phyloP scores from a whole-genome alignment of 2,329 filamentous ascomycete genomes.

The Xylaria sp. region DNA sequence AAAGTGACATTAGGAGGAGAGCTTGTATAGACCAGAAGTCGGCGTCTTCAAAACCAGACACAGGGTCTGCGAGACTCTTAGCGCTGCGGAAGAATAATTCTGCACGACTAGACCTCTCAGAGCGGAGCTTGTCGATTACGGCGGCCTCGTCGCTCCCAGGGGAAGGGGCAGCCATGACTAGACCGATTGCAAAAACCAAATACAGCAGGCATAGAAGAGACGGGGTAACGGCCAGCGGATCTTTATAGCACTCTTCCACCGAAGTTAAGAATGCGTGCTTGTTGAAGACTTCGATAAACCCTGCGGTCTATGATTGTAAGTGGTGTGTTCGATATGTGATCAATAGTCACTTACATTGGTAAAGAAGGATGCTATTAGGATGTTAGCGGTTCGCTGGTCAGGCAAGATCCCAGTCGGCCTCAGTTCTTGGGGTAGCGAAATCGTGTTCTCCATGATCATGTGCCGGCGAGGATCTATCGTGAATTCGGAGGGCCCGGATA shows the following conservation, averaged over 20 bases:
- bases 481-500: conserved; percentile 65
- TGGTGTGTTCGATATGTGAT: not conserved
- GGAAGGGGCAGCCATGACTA: conserved; percentile 65
- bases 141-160: conserved; percentile 59
- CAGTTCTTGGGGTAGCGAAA: conserved; percentile 57
- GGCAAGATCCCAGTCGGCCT: conserved; percentile 64
- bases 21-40: conserved; percentile 74
- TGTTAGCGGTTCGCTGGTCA: conserved; percentile 62
- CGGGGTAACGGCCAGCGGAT: conserved; percentile 60
- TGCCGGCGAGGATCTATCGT: conserved; percentile 66
- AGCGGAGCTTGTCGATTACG: conserved; percentile 62
- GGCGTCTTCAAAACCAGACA: conserved; percentile 66
- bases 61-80: conserved; percentile 59
- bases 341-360: conserved; percentile 58
- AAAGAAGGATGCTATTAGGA: conserved; percentile 69
- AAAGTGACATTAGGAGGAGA: conserved; percentile 70
- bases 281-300: conserved; percentile 69
- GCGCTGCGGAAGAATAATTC: conserved; percentile 71
- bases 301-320: conserved; percentile 60
- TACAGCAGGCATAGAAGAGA: conserved; percentile 68
- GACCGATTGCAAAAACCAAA: conserved; percentile 70
- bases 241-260: conserved; percentile 64
- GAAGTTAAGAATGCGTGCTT: conserved; percentile 58
- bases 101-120: conserved; percentile 61
- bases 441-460: conserved; percentile 65